A percentile compares a stretch with the other conserved stretches of the same genome.
Evolutionary conservation across 2,329 filamentous ascomycete genomes (phyloP).

Genomic region (Cladophialophora bantiana): DNA sequence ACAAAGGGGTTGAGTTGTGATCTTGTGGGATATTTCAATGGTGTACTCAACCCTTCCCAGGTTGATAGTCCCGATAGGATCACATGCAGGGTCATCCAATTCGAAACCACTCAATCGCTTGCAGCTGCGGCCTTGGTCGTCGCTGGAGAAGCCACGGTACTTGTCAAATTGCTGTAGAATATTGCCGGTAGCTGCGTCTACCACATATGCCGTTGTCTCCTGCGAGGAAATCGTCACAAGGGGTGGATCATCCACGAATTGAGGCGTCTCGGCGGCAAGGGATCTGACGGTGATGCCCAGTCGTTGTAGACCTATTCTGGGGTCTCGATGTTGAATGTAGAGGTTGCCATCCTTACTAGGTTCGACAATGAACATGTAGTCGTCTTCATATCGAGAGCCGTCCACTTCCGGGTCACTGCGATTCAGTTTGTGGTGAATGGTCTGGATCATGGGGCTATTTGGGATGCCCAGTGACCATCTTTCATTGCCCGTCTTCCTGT

Average conservation of each 20-base stretch:
- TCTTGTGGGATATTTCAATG: constrained; percentile 78
- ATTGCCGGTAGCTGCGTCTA: constrained; percentile 84
- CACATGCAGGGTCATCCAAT: constrained; percentile 73
- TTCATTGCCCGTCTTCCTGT: constrained; percentile 82
- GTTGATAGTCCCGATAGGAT: constrained; percentile 78
- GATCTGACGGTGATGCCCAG: constrained; percentile 68
- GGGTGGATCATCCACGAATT: constrained; percentile 71
- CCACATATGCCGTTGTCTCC: constrained; percentile 84
- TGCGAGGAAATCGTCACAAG: constrained; percentile 92
- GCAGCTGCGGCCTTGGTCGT: constrained; percentile 68
- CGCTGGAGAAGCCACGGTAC: constrained; percentile 30
- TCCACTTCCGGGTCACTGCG: constrained; percentile 66
- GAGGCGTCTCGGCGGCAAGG: constrained; percentile 83
- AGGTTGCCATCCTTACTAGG: constrained; percentile 85
- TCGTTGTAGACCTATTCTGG: constrained; percentile 55
- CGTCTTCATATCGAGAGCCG: constrained; percentile 70
- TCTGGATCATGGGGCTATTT: constrained; percentile 89
- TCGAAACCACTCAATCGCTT: constrained; percentile 69
- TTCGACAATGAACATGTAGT: constrained; percentile 95
- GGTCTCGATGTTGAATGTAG: constrained; percentile 80
- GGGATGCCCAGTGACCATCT: constrained; percentile 82
- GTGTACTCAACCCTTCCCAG: constrained; percentile 89
- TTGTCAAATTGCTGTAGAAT: constrained; percentile 82
- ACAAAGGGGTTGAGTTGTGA: constrained; percentile 77
- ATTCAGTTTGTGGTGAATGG: constrained; percentile 77